Base-by-base conservation (phyloP, 495 filamentous ascomycete genomes). In the Xylaria curta region DNA sequence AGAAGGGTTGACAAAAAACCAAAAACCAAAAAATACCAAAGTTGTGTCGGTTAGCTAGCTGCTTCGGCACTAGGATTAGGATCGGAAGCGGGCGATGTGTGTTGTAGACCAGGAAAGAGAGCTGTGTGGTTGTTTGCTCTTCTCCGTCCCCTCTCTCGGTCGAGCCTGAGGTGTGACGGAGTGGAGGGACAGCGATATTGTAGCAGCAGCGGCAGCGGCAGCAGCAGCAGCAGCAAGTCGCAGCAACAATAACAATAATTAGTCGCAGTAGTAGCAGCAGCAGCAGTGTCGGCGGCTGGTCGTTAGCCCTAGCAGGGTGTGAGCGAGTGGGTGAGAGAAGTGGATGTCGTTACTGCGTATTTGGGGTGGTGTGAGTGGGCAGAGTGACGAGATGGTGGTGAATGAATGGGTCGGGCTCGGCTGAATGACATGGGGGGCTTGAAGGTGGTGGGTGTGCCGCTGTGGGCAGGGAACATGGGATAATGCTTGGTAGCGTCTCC, bases 141-240 rank as follows among this genome's bases (percentile, higher is more conserved):
- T 47, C 33, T 66, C 69, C 61, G 51, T 64, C 59, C 59, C 46
- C 69, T 51, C 69, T 71, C 69, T 71, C 69, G 69, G 69, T 71
- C 69, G 69, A 71, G 62, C 49, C 51, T 71, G 69, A 71, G 69
- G 69, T 71, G 69, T 71, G 69, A 62, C 49, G 69, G 56, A 62
- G 60, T 36, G 47, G 65, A 56, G 36, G 38, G 60, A 26, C 66
- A 38, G 17, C 54, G 49, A 59, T 31, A 31, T 31, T 31, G 67
- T 36, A 36, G 26, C 21, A 59, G 40, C 24, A 36, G 40, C 19
- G 47, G 36, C n/a, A 44, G 59, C 6, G 6, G 59, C 68, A 64
- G 53, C 66, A 47, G 28, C 5, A 58, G 66, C 26, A 60, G 42
- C 5, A 38, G 26, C 51, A 53, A 31, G 65, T 33, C 47, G 49